Evolutionary conservation across 2,329 filamentous ascomycete species (phyloP).

Genomic region (Phaeophleospora eucalypticola): DNA sequence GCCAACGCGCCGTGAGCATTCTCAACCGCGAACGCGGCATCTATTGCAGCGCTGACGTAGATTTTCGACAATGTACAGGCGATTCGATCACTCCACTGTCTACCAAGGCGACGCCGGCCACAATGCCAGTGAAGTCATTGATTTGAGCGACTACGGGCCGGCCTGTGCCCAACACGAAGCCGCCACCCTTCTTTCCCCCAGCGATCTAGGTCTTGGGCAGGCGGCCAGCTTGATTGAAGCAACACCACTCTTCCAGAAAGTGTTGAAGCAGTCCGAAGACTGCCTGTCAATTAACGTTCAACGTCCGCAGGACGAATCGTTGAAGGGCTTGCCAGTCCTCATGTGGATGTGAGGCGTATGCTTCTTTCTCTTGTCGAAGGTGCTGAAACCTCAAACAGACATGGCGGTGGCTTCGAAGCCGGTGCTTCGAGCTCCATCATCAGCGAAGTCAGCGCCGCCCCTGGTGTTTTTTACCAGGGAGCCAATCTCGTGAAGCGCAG

Average conservation of each 20-base stretch:
- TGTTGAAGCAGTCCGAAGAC: slow-evolving; percentile 41
- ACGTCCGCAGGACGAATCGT: slow-evolving; percentile 7
- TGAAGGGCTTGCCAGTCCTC: slow-evolving; percentile 39
- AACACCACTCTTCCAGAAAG: slow-evolving; percentile 7
- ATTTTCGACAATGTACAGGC: no score
- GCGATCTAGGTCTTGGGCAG: slow-evolving; percentile 6
- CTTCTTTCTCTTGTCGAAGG: not conserved
- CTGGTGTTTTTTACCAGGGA: slow-evolving; percentile 11
- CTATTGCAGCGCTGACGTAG: no score
- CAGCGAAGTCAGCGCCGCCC: no score
- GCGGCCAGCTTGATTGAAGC: slow-evolving; percentile 9
- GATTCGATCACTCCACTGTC: no score
- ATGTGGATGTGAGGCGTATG: slow-evolving; percentile 38
- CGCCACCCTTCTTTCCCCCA: slow-evolving; percentile 3
- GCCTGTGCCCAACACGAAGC: slow-evolving; percentile 11
- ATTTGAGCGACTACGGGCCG: slow-evolving; percentile 8
- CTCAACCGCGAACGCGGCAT: not conserved
- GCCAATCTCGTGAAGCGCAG: slow-evolving; percentile 25
- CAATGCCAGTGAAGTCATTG: no score
- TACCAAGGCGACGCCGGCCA: no score
- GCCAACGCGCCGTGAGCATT: not conserved
- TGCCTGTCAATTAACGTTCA: slow-evolving; percentile 57
- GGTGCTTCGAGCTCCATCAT: slow-evolving; percentile 25
- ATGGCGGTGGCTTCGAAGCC: slow-evolving; percentile 36
- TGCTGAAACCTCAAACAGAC: slow-evolving; percentile 19